These are phyloP conservation scores for Lunasporangiospora selenospora DNA, from an alignment of 192 early-diverging fungal genomes.

Conservation along the genomic window DNA sequence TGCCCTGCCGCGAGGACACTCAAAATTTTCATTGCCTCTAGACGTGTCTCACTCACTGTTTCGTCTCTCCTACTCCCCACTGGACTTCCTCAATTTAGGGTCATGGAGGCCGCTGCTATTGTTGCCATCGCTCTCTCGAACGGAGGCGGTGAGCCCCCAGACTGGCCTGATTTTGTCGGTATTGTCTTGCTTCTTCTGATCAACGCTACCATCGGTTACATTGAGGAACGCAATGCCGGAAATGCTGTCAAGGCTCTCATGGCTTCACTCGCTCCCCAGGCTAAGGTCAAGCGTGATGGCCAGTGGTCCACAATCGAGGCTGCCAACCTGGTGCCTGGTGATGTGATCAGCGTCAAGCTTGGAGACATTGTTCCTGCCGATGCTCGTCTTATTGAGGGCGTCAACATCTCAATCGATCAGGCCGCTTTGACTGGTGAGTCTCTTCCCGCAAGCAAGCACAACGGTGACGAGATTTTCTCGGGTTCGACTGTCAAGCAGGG, in stretches of 20 bases:
- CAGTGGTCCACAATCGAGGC: conserved; percentile 81
- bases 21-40: conserved; percentile 52
- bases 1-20: background rate
- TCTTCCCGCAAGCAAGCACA: conserved; percentile 72
- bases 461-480: conserved; percentile 77
- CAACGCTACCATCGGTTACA: conserved; percentile 88
- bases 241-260: conserved; percentile 93
- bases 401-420: conserved; percentile 71
- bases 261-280: conserved; percentile 90
- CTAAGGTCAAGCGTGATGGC: conserved; percentile 88
- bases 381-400: conserved; percentile 73
- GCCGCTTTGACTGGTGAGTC: conserved; percentile 79
- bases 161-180: conserved; percentile 90
- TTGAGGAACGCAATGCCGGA: conserved; percentile 91
- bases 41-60: no score
- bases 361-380: conserved; percentile 93
- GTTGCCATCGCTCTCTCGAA: conserved; percentile 81
- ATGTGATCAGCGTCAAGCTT: conserved; percentile 85
- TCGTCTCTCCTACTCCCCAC: conserved; percentile 25
- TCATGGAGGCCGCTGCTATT: conserved; percentile 89
- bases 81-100: conserved; percentile 22
- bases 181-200: conserved; percentile 80
- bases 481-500: conserved; percentile 85
- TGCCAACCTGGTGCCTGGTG: conserved; percentile 83
- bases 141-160: conserved; percentile 68